Evolutionary conservation across 306 rosid genomes (phyloP), one percentile per base, ranked within the genome.

Genomic region (Cyclanthera cordifolia): DNA sequence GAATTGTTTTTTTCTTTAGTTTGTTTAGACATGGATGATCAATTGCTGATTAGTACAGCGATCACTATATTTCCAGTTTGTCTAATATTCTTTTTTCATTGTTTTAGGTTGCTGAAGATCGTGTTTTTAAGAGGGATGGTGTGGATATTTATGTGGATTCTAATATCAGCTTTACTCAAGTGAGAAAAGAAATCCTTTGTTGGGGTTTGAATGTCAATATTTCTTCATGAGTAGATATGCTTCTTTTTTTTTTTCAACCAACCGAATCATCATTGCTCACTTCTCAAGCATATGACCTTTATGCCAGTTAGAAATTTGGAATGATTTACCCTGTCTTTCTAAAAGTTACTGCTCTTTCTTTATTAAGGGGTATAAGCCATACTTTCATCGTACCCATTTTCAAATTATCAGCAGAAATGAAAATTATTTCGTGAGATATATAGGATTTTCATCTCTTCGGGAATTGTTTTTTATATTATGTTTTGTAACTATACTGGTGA

Each of bases 151-250:
- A 87, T 64, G 95, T 93, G 72, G 91, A 93, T 49, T 85, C 95
- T 67, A 90, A 83, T 72, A 88, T 93, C 77, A 87, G 95, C 90
- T 88, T 93, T 85, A 93, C 96, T n/a, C 88, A 90, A 79, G 99
- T 86, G 75, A 83, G 87, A 69, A 53, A 65, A 28, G 8, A 8
- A 49, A 68, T 49, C 16, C 46, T 49, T 17, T 37, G 13, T n/a
- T 12, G 17, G 53, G 21, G 30, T 65, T 65, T 45, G 28, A 20
- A 21, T 43, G 64, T 28, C 20, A 14, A 65, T 21, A 23, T 20
- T 63, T 63, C 14, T 23, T 41, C 70, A 23, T 6, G 70, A 37
- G 37, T 41, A 51, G 53, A 45, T 65, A 45, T 43, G 37, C 53
- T 14, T 65, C 23, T 45, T 45, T 64, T 43, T 65, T 64, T 23